Evolutionary conservation across 164 flowering plant species (phyloP), one percentile per base, ranked within the genome.

Genomic region (Dillenia turbinata): DNA sequence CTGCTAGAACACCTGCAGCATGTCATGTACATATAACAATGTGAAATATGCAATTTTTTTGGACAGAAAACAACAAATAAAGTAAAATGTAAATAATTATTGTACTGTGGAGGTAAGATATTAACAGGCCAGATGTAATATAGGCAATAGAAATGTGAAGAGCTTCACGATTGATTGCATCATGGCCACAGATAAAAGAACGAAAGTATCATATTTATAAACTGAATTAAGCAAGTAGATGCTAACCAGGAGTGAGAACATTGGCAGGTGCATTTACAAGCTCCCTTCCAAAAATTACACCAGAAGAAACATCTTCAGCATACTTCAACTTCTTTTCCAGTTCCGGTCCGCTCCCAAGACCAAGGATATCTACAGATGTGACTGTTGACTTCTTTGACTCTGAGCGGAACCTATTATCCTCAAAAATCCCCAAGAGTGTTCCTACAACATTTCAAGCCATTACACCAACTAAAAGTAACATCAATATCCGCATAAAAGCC

Each of bases 261-360:
- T 94, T 94, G 14, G 99, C 89, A 10, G 97, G 99, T 33, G 97
- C 85, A 80, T 94, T 94, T 33, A 86, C 96, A 60, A 94, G 96
- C 78, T 89, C 91, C 73, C 57, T 85, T 40, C 92, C 99, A 50
- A 91, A 74, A 44, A 94, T 83, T 16, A 94, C 78, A 8, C 85
- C 97, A 48, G 85, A 79, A 72, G 89, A 82, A 70, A 89, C 84
- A 70, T 89, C 80, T 68, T 78, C 78, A 2, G 85, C 84, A 67
- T 75, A 81, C 74, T 89, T 89, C 56, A 94, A 86, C 69, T 85
- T 86, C 62, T 85, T 81, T 46, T 94, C 88, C n/a, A 88, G 60
- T 62, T 86, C 85, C 63, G 96, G 82, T 59, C 97, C 94, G 71
- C 77, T 69, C 61, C 97, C 97, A 62, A 91, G 82, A 61, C 99